Evolutionary conservation across 2,329 filamentous ascomycete genomes (phyloP).

Genomic region (Passalora sequoiae): DNA sequence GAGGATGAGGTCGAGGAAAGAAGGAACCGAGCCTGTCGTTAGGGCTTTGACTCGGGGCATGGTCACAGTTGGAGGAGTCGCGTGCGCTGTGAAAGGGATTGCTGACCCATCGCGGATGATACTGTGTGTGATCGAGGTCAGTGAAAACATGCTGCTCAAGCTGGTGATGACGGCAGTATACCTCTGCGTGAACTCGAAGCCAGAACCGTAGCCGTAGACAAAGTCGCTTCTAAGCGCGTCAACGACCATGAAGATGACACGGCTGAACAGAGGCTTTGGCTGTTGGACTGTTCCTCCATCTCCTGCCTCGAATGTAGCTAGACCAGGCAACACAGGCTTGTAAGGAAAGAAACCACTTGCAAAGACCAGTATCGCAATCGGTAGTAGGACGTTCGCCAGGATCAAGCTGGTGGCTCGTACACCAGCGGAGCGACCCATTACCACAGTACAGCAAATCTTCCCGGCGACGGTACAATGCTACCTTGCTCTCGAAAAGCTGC

Average conservation of each 20-base stretch:
- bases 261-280: constrained; percentile 72
- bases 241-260: constrained; percentile 93
- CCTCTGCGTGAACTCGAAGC: constrained; percentile 85
- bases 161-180: constrained; percentile 34
- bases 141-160: not conserved
- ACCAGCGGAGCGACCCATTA: constrained; percentile 19
- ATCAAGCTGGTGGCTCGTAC: constrained; percentile 43
- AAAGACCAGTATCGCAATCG: constrained; percentile 63
- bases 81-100: constrained; percentile 90
- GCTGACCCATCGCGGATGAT: constrained; percentile 78
- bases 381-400: constrained; percentile 71
- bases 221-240: constrained; percentile 95
- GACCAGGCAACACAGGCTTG: constrained; percentile 83
- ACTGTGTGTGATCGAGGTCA: constrained; percentile 42
- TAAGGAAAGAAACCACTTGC: constrained; percentile 95
- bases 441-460: too few species aligned
- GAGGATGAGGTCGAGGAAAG: constrained; percentile 92
- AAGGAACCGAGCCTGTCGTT: constrained; percentile 95
- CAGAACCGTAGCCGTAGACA: constrained; percentile 75
- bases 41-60: constrained; percentile 98
- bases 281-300: constrained; percentile 10
- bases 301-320: constrained; percentile 49
- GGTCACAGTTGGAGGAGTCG: constrained; percentile 92
- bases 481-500: too few species aligned
- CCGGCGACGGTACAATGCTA: too few species aligned